Conservation (phyloP, 2,329 filamentous ascomycete genomes). For the Pseudogymnoascus sp. region DNA sequence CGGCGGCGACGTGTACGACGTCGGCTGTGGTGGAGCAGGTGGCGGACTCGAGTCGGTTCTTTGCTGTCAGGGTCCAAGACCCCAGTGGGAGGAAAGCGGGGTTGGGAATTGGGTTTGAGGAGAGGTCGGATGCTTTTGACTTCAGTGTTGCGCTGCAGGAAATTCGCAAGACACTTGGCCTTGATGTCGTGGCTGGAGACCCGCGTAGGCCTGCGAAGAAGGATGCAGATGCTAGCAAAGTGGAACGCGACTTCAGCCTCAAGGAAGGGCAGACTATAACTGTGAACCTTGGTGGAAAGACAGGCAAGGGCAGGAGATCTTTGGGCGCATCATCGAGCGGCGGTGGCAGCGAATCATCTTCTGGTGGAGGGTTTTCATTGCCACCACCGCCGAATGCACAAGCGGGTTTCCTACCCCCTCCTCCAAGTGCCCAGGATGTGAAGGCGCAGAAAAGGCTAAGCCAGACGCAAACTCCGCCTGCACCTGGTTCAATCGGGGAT, state of each 20-base stretch:
- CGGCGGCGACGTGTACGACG: constrained; percentile 70
- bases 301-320: constrained; percentile 26
- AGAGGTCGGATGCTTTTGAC: constrained; percentile 79
- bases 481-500: constrained; percentile 43
- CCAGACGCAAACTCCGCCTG: constrained; percentile 43
- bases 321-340: constrained; percentile 22
- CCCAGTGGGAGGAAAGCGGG: constrained; percentile 69
- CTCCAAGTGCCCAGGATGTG: constrained; percentile 56
- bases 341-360: constrained; percentile 27
- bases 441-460: constrained; percentile 53
- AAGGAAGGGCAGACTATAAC: constrained; percentile 89
- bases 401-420: constrained; percentile 50
- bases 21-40: constrained; percentile 66
- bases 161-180: constrained; percentile 61
- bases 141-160: constrained; percentile 77
- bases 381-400: constrained; percentile 56
- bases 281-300: constrained; percentile 62
- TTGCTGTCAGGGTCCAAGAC: constrained; percentile 74
- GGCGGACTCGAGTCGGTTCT: constrained; percentile 75
- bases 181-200: constrained; percentile 40
- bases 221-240: constrained; percentile 34
- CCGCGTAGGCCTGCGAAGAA: constrained; percentile 25
- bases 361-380: constrained; percentile 60
- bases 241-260: constrained; percentile 71
- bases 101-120: constrained; percentile 81